Evolutionary conservation across 139 green algal genomes (phyloP).

Genomic region (Micromonas commoda): DNA sequence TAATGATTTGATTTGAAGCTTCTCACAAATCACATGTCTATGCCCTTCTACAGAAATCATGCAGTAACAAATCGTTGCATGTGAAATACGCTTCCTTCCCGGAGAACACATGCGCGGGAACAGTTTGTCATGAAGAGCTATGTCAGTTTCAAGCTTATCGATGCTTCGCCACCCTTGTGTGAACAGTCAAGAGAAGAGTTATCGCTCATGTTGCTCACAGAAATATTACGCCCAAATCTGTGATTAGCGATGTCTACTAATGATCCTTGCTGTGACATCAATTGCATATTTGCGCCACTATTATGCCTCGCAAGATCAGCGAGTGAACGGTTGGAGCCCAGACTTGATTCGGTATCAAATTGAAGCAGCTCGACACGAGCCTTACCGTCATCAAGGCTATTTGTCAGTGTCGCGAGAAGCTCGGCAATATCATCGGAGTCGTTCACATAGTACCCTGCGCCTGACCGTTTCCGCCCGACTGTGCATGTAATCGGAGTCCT

Average conservation of each 20-base stretch:
- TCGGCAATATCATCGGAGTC: constrained; percentile 22
- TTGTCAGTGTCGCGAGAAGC: neutral
- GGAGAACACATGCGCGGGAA: no score
- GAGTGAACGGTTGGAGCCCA: neutral
- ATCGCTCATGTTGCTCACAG: neutral
- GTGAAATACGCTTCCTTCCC: no score
- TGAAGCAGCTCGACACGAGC: constrained; percentile 8
- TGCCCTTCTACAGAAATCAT: no score
- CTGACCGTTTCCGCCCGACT: constrained; percentile 23
- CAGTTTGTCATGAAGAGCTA: no score
- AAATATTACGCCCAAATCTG: neutral
- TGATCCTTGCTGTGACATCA: neutral
- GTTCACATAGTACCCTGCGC: constrained; percentile 18
- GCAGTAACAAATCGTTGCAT: no score
- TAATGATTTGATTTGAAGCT: no score
- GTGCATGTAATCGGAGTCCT: constrained; percentile 6
- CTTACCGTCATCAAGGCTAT: constrained; percentile 11
- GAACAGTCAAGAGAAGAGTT: neutral
- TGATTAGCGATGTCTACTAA: no score
- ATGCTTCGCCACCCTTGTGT: no score
- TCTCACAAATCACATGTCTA: no score
- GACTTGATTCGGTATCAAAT: constrained; percentile 1
- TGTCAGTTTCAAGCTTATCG: no score
- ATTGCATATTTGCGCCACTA: neutral
- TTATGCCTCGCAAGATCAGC: neutral